Conservation (phyloP, 495 filamentous ascomycete genomes). For the Penicillium arizonense region DNA sequence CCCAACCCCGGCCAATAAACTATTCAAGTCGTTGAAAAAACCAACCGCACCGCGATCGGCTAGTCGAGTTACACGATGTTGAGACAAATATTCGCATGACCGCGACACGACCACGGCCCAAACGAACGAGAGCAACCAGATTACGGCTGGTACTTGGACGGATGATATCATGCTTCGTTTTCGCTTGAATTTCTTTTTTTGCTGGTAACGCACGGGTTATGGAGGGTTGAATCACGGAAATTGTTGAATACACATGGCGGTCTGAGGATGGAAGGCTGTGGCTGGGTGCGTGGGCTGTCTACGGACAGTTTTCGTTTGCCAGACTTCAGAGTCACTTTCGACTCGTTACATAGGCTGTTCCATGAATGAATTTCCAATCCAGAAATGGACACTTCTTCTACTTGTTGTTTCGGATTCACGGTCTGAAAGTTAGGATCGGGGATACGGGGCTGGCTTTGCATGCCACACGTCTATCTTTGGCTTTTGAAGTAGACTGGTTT, state of each 20-base stretch:
- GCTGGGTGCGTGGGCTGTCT: constrained; percentile 14
- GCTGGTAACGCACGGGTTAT: constrained; percentile 28
- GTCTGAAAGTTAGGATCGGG: background rate
- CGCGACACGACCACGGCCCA: constrained; percentile 20
- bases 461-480: background rate
- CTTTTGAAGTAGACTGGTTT: background rate
- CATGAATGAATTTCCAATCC: constrained; percentile 33
- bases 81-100: constrained; percentile 25
- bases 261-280: constrained; percentile 28
- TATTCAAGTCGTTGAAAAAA: constrained; percentile 25
- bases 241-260: constrained; percentile 21
- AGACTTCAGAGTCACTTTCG: constrained; percentile 22
- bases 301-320: constrained; percentile 6
- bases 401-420: background rate
- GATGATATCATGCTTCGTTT: constrained; percentile 37
- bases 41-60: constrained; percentile 23
- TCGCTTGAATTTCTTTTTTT: constrained; percentile 28
- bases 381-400: constrained; percentile 21
- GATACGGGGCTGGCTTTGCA: background rate
- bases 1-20: constrained; percentile 38
- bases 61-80: constrained; percentile 28
- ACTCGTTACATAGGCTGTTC: constrained; percentile 31
- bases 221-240: constrained; percentile 22
- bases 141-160: constrained; percentile 34
- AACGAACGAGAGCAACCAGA: constrained; percentile 32